These are phyloP conservation scores for Tardiomyces blankii DNA, from an alignment of 1,139 yeast species.

Conservation along the genomic window DNA sequence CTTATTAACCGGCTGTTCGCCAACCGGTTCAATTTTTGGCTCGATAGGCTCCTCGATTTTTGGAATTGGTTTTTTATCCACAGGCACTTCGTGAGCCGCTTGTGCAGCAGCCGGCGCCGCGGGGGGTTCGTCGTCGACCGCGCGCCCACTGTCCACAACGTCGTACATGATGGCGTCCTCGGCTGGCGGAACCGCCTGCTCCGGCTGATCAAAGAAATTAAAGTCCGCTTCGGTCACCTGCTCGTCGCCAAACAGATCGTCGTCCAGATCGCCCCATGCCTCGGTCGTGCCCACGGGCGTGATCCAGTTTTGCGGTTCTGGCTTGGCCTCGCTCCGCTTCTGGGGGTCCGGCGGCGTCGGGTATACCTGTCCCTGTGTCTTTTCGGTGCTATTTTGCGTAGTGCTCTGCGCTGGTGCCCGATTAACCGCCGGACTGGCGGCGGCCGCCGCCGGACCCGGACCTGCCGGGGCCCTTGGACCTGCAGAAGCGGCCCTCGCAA, in stretches of 20 bases:
- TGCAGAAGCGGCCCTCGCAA: too few relatives aligned
- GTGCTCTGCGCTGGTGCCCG: not conserved
- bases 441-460: not conserved
- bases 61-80: too few relatives aligned
- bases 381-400: not conserved
- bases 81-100: too few relatives aligned
- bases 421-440: not conserved
- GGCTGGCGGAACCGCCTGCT: not conserved
- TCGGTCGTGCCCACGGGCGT: not conserved
- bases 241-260: constrained; percentile 1
- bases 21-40: not conserved
- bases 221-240: constrained; percentile 14
- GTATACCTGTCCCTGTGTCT: not conserved
- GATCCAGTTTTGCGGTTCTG: not conserved
- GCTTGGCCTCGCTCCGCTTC: not conserved
- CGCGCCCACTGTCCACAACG: not conserved
- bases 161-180: not conserved
- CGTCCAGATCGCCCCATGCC: not conserved
- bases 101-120: too few relatives aligned
- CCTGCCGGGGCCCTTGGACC: too few relatives aligned
- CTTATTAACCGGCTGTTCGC: not conserved
- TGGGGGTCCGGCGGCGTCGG: not conserved
- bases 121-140: too few relatives aligned
- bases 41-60: too few relatives aligned
- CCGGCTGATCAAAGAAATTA: constrained; percentile 13